These are phyloP conservation scores for Catharanthus roseus DNA, from an alignment of 257 asterid species.

Conservation along the genomic window DNA sequence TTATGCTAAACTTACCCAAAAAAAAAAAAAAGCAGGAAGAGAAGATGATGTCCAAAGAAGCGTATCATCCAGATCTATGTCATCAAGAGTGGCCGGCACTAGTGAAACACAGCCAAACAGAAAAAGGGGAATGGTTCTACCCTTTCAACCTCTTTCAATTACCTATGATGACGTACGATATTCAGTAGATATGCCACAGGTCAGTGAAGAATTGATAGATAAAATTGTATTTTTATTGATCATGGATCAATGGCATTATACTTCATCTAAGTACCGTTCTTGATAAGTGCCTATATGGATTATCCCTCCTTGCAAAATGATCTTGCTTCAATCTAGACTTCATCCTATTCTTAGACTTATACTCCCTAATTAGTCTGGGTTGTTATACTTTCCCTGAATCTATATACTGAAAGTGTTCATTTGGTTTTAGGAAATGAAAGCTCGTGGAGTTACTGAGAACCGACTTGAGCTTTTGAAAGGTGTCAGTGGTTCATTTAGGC, in stretches of 20 bases:
- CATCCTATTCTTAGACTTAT: background rate
- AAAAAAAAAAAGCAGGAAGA: too few species aligned
- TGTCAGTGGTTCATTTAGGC: slow-evolving; percentile 73
- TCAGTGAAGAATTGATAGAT: too few species aligned
- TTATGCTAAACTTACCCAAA: background rate
- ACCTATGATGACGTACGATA: slow-evolving; percentile 63
- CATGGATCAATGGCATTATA: too few species aligned
- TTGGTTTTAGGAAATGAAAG: slow-evolving; percentile 56
- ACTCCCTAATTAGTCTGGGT: background rate
- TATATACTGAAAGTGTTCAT: background rate
- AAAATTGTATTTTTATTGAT: too few species aligned
- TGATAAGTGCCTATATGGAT: too few species aligned
- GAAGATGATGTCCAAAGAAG: background rate
- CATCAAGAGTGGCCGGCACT: background rate
- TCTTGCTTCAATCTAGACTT: background rate
- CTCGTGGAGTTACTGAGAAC: slow-evolving; percentile 50
- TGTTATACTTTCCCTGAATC: slow-evolving; percentile 4
- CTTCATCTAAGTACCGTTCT: too few species aligned
- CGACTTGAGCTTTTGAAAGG: slow-evolving; percentile 54
- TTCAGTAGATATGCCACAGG: slow-evolving; percentile 77
- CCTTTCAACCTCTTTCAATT: slow-evolving; percentile 74
- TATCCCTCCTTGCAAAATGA: too few species aligned
- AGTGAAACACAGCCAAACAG: slow-evolving; percentile 23
- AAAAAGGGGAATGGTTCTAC: slow-evolving; percentile 82
- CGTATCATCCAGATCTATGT: background rate